A percentile compares a stretch with the other conserved stretches of the same genome.
Evolutionary conservation across 2,329 filamentous ascomycete genomes (phyloP).

Genomic region (Colletotrichum sp.): DNA sequence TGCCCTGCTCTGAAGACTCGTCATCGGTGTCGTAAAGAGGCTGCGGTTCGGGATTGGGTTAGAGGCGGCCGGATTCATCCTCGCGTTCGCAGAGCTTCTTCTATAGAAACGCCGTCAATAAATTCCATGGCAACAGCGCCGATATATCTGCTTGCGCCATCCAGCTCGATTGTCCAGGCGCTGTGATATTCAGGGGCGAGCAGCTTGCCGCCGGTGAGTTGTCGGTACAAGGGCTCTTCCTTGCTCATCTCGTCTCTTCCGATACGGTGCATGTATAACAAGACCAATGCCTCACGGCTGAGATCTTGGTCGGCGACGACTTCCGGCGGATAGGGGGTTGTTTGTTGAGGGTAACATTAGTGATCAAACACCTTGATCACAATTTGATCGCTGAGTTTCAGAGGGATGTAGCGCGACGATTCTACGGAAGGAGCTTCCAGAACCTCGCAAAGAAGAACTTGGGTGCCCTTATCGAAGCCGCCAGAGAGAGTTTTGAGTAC

Average conservation of each 20-base stretch:
- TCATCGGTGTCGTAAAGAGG: background rate
- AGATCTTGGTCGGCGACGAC: background rate
- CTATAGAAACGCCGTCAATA: background rate
- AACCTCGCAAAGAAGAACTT: background rate
- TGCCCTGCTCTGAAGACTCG: background rate
- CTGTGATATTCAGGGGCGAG: background rate
- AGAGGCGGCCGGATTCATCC: too few species aligned
- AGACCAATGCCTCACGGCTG: rapidly evolving
- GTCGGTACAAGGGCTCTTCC: too few species aligned
- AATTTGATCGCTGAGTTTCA: background rate
- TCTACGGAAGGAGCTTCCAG: background rate
- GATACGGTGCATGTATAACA: background rate
- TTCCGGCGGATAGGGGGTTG: rapidly evolving
- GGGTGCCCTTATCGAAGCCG: rapidly evolving
- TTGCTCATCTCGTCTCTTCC: too few species aligned
- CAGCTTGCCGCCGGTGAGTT: background rate
- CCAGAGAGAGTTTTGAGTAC: background rate
- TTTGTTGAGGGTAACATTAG: rapidly evolving
- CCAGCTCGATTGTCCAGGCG: background rate
- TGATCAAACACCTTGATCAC: background rate
- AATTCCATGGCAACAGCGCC: background rate
- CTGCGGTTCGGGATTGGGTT: rapidly evolving
- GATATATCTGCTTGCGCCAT: rapidly evolving
- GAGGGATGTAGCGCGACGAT: rapidly evolving
- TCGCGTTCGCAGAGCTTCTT: background rate